These are phyloP conservation scores for Hypoxylon crocopeplum DNA, from an alignment of 495 filamentous ascomycete genomes.

Conservation along the genomic window DNA sequence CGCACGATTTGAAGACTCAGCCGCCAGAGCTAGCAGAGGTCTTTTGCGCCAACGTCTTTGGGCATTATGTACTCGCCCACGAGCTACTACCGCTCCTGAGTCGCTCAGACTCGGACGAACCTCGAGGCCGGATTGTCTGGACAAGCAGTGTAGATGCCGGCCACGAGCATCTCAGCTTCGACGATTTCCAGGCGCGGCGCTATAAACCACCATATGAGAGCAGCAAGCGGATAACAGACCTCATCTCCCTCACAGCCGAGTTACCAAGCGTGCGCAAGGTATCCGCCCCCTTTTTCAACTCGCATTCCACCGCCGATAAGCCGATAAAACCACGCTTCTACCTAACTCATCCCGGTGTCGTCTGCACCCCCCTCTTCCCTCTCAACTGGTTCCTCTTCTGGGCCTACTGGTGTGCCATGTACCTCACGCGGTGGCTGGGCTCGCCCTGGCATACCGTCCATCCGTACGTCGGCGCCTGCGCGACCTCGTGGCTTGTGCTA, in stretches of 20 bases:
- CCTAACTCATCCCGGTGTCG: slow-evolving; percentile 86
- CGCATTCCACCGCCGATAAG: slow-evolving; percentile 34
- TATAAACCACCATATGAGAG: slow-evolving; percentile 75
- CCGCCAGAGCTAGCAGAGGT: slow-evolving; percentile 67
- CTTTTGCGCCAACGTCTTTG: slow-evolving; percentile 92
- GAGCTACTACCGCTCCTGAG: slow-evolving; percentile 76
- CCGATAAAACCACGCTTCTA: slow-evolving; percentile 57
- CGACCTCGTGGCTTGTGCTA: slow-evolving; percentile 81
- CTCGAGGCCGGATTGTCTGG: slow-evolving; percentile 77
- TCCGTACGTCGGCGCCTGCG: slow-evolving; percentile 76
- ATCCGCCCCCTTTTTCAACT: slow-evolving; percentile 47
- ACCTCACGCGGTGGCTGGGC: slow-evolving; percentile 76
- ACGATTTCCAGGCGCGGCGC: slow-evolving; percentile 79
- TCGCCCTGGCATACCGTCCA: slow-evolving; percentile 85
- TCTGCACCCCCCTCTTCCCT: slow-evolving; percentile 78
- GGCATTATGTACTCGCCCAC: slow-evolving; percentile 90
- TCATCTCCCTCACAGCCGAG: slow-evolving; percentile 76
- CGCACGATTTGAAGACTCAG: slow-evolving; percentile 2
- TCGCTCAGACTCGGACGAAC: slow-evolving; percentile 44
- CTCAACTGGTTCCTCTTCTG: slow-evolving; percentile 67
- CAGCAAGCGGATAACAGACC: slow-evolving; percentile 83
- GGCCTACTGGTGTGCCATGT: slow-evolving; percentile 68
- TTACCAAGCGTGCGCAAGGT: slow-evolving; percentile 69
- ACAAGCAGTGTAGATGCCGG: slow-evolving; percentile 78
- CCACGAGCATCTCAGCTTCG: slow-evolving; percentile 58